Percentiles rank a stretch among this genome's conserved stretches.
These are phyloP conservation scores for Calonectria pseudoturangicola DNA, from an alignment of 2,329 filamentous ascomycete genomes.

Conservation along the genomic window DNA sequence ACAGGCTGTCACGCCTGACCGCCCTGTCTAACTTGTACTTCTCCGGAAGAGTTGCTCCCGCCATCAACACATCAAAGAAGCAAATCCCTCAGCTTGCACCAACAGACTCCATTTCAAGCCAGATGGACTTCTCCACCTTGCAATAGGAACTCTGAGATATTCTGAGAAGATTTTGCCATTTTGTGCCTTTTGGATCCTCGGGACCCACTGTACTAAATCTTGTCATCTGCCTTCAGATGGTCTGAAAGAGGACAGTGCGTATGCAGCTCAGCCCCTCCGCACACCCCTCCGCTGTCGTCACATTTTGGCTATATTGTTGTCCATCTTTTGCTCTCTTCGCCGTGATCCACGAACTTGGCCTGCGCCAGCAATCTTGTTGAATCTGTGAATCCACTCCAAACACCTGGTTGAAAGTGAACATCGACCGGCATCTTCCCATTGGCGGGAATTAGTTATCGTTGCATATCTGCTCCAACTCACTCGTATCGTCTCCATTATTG, in stretches of 20 bases:
- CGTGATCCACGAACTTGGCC: slow-evolving; percentile 5
- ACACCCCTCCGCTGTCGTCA: slow-evolving; percentile 22
- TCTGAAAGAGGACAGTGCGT: slow-evolving; percentile 40
- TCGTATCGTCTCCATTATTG: not conserved
- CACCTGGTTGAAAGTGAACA: not conserved
- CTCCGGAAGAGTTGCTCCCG: not conserved
- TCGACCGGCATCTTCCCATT: slow-evolving; percentile 1
- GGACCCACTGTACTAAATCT: not conserved
- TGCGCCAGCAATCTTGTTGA: not conserved
- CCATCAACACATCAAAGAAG: slow-evolving; percentile 8
- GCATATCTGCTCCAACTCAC: not conserved
- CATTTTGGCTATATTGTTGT: not conserved
- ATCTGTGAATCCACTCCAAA: not conserved
- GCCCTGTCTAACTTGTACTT: not conserved
- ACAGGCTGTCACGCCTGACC: slow-evolving; percentile 8
- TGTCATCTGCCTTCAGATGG: slow-evolving; percentile 17
- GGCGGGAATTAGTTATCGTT: not conserved
- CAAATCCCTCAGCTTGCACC: not conserved
- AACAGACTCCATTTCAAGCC: not conserved
- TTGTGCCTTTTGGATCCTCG: not conserved
- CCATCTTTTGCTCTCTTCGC: not conserved
- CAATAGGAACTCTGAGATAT: not conserved
- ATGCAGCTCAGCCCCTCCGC: slow-evolving; percentile 22
- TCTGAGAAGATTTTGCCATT: not conserved
- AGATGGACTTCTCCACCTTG: not conserved